Percentiles rank a stretch among this genome's conserved stretches.
Conservation (phyloP, 805 yeast species). For the Metschnikowia bowlesiae region DNA sequence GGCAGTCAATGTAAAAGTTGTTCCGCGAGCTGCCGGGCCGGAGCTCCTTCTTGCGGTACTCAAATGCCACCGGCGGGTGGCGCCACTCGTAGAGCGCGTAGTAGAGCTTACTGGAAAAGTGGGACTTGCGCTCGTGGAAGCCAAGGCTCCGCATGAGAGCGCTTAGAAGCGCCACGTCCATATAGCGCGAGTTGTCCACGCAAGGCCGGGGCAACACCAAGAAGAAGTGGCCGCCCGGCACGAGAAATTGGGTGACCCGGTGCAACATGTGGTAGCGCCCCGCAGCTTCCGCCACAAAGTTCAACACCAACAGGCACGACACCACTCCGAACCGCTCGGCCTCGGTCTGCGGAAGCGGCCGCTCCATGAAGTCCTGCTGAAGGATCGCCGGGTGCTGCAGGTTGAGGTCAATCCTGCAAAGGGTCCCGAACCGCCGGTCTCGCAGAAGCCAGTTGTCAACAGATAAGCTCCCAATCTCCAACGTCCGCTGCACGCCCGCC, state of each 20-base stretch:
- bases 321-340: conserved; percentile 56
- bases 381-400: conserved; percentile 69
- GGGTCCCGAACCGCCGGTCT: conserved; percentile 45
- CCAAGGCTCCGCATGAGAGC: conserved; percentile 60
- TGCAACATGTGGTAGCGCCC: conserved; percentile 75
- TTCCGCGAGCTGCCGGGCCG: conserved; percentile 58
- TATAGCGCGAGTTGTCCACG: conserved; percentile 74
- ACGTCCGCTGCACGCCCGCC: conserved; percentile 30
- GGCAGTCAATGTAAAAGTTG: conserved; percentile 55
- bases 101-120: conserved; percentile 66
- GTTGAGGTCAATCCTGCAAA: conserved; percentile 71
- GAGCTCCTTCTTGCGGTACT: conserved; percentile 42
- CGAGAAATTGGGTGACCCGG: conserved; percentile 54
- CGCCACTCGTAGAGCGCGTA: conserved; percentile 63
- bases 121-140: conserved; percentile 40
- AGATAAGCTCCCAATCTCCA: conserved; percentile 83
- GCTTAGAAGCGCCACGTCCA: conserved; percentile 40
- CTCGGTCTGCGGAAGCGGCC: conserved; percentile 51
- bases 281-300: conserved; percentile 73
- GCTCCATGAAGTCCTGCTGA: conserved; percentile 80
- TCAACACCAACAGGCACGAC: conserved; percentile 82
- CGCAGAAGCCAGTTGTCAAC: conserved; percentile 65
- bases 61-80: conserved; percentile 18
- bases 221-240: conserved; percentile 46
- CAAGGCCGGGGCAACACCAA: conserved; percentile 90